phyloP scores from a whole-genome alignment of 305 asterid genomes.

The Fraxinus greggii region DNA sequence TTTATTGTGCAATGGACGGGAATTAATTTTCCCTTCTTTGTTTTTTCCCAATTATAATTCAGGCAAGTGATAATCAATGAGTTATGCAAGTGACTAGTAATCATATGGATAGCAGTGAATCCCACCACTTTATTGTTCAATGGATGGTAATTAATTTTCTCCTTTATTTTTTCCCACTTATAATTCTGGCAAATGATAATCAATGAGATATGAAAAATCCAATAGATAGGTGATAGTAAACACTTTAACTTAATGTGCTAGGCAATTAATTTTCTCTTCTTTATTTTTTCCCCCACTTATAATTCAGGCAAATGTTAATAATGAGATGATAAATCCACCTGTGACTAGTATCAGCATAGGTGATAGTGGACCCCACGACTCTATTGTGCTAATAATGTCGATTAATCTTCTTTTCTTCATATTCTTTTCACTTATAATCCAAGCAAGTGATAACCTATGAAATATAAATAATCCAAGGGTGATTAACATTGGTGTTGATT shows the following conservation, averaged over 20 bases:
- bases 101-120: background rate
- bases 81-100: background rate
- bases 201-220: background rate
- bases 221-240: background rate
- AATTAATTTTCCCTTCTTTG: background rate
- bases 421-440: background rate
- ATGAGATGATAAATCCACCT: background rate
- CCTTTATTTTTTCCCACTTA: background rate
- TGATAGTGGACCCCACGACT: background rate
- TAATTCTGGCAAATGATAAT: background rate
- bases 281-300: background rate
- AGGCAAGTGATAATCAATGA: background rate
- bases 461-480: background rate
- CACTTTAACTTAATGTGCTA: background rate
- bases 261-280: background rate
- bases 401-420: background rate
- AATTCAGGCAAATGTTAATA: background rate
- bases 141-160: background rate
- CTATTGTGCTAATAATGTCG: background rate
- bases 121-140: background rate
- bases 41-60: background rate
- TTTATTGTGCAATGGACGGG: background rate
- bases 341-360: background rate
- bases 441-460: background rate
- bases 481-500: background rate